Percentiles rank a stretch among this genome's conserved stretches.
phyloP scores from a whole-genome alignment of 139 green algal species.

The Picochlorum sp. region DNA sequence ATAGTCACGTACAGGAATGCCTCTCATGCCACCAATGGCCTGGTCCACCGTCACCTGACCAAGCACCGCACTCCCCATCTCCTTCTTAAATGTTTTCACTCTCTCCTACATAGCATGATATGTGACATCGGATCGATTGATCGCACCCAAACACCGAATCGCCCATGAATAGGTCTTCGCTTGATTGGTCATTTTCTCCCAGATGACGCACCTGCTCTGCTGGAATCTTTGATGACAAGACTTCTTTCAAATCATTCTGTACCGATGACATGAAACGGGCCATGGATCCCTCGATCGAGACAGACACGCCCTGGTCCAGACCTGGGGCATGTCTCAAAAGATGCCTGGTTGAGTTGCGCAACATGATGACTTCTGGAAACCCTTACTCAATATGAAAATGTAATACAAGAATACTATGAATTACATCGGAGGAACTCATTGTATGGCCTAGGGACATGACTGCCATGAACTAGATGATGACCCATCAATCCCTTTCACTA shows the following conservation, averaged over 20 bases:
- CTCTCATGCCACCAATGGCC: slow-evolving; percentile 92
- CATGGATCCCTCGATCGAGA: too few species aligned
- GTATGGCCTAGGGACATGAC: neutral
- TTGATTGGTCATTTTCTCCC: neutral
- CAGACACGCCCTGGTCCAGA: too few species aligned
- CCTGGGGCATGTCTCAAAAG: too few species aligned
- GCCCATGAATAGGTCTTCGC: too few species aligned
- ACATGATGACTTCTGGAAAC: too few species aligned
- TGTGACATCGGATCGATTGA: too few species aligned
- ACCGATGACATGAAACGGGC: neutral
- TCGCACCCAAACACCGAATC: too few species aligned
- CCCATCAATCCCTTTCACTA: slow-evolving; percentile 70
- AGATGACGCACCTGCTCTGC: slow-evolving; percentile 45
- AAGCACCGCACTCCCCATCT: slow-evolving; percentile 58
- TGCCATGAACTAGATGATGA: neutral
- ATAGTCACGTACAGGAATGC: slow-evolving; percentile 57
- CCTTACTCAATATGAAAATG: too few species aligned
- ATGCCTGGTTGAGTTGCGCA: too few species aligned
- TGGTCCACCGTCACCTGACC: slow-evolving; percentile 83
- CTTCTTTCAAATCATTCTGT: slow-evolving; percentile 42
- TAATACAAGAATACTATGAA: too few species aligned
- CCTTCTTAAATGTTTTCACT: slow-evolving; percentile 78
- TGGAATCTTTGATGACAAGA: slow-evolving; percentile 55
- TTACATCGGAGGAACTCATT: neutral
- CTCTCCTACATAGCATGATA: slow-evolving; percentile 50